These are phyloP conservation scores for Neurospora sp. DNA, from an alignment of 495 filamentous ascomycete species.

Conservation along the genomic window DNA sequence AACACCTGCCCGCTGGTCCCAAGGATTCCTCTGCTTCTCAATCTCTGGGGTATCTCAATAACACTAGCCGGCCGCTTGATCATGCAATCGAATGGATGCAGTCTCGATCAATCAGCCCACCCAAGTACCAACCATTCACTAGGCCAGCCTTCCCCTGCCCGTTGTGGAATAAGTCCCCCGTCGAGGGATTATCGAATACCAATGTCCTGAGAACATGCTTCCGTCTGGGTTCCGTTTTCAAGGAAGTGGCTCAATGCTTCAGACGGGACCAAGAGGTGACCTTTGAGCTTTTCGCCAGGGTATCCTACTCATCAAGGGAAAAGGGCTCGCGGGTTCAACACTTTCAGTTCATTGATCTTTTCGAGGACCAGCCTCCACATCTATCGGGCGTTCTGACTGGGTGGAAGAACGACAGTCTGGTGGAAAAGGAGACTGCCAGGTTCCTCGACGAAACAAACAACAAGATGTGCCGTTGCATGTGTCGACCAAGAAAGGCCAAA, in stretches of 20 bases:
- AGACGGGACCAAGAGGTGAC: slow-evolving; percentile 30
- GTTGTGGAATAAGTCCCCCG: slow-evolving; percentile 39
- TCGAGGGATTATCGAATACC: slow-evolving; percentile 40
- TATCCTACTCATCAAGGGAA: slow-evolving; percentile 42
- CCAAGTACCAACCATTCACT: slow-evolving; percentile 25
- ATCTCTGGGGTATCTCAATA: neutral
- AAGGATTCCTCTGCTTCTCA: neutral
- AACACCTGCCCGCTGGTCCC: slow-evolving; percentile 3
- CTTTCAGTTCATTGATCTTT: slow-evolving; percentile 51
- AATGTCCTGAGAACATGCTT: slow-evolving; percentile 49
- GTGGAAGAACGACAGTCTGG: slow-evolving; percentile 35
- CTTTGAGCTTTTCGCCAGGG: slow-evolving; percentile 50
- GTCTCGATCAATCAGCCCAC: neutral
- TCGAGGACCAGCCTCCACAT: slow-evolving; percentile 44
- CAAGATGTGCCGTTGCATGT: slow-evolving; percentile 44
- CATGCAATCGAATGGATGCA: neutral
- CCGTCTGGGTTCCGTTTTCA: slow-evolving; percentile 46
- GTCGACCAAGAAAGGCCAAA: slow-evolving; percentile 36
- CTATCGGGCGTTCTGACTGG: slow-evolving; percentile 38
- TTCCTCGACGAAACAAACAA: slow-evolving; percentile 22
- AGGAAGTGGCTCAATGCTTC: slow-evolving; percentile 29
- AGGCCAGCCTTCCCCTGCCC: slow-evolving; percentile 39
- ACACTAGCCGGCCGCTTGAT: neutral
- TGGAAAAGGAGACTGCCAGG: slow-evolving; percentile 35
- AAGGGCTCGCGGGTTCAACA: slow-evolving; percentile 35